Evolutionary conservation across 139 green algal species (phyloP).

Genomic region (Astrephomene gubernaculifera): DNA sequence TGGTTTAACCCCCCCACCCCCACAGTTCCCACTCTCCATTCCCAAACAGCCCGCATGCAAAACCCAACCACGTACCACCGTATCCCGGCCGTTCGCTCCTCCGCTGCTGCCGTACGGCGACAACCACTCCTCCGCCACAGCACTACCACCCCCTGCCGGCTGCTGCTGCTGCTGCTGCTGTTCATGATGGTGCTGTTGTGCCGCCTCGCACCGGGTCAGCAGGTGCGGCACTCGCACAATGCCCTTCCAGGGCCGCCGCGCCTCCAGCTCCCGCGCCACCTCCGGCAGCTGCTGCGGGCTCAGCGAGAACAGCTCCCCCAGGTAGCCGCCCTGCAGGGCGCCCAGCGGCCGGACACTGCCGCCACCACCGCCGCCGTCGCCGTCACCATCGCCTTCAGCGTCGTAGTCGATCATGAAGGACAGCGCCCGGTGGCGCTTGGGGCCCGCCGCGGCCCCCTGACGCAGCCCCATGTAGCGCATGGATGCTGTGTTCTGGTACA

Average conservation of each 20-base stretch:
- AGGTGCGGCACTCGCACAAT: constrained; percentile 13
- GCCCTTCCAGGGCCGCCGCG: not conserved
- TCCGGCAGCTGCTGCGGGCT: not conserved
- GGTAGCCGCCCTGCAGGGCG: not conserved
- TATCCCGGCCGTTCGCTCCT: too few species aligned
- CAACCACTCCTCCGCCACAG: too few species aligned
- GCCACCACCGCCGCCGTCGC: not conserved
- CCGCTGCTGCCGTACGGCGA: too few species aligned
- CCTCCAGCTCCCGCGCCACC: not conserved
- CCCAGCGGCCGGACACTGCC: not conserved
- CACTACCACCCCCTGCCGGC: too few species aligned
- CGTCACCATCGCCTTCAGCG: not conserved
- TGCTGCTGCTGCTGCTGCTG: too few species aligned
- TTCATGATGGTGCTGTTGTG: too few species aligned
- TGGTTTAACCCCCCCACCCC: too few species aligned
- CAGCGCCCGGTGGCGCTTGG: not conserved
- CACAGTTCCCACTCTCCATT: too few species aligned
- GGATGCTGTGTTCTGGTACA: not conserved
- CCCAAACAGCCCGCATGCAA: too few species aligned
- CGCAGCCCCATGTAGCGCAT: constrained; percentile 17
- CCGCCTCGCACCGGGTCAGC: not conserved
- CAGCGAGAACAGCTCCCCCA: constrained; percentile 11
- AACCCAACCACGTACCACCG: too few species aligned
- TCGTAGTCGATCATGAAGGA: not conserved
- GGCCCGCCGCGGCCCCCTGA: not conserved